These are phyloP conservation scores for Tulasnella sp. DNA, from an alignment of 768 basidiomycete genomes.

Conservation along the genomic window DNA sequence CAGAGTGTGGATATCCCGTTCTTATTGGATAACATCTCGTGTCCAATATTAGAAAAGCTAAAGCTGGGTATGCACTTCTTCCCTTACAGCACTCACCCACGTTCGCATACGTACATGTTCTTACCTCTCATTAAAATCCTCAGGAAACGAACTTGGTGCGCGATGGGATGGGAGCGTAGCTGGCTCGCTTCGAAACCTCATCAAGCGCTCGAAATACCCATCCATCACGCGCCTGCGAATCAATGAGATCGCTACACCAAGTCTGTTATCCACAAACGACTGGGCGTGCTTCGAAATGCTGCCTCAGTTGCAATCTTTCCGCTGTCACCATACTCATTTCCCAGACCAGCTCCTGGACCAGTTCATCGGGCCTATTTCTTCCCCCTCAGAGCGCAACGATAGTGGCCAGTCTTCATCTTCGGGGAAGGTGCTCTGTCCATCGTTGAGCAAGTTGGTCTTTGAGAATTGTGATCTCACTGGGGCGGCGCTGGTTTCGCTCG, in stretches of 20 bases:
- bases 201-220: slow-evolving; percentile 1
- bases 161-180: slow-evolving; percentile 10
- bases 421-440: slow-evolving; percentile 7
- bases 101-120: too few relatives aligned
- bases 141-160: slow-evolving; percentile 7
- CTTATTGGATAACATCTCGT: slow-evolving; percentile 3
- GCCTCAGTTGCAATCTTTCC: slow-evolving; percentile 10
- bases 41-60: slow-evolving; percentile 7
- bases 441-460: slow-evolving; percentile 9
- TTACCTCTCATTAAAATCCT: too few relatives aligned
- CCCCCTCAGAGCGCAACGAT: not conserved
- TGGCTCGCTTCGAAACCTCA: not conserved
- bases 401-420: too few relatives aligned
- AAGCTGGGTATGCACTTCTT: not conserved
- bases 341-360: not conserved
- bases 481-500: slow-evolving; percentile 8
- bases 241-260: slow-evolving; percentile 12
- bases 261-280: not conserved
- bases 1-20: slow-evolving; percentile 13
- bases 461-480: slow-evolving; percentile 12
- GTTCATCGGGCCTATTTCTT: not conserved
- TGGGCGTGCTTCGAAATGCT: slow-evolving; percentile 8
- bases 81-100: too few relatives aligned
- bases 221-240: slow-evolving; percentile 12
- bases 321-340: slow-evolving; percentile 14